Evolutionary conservation across 768 basidiomycete genomes (phyloP).

Genomic region (Pulveroboletus sp.): DNA sequence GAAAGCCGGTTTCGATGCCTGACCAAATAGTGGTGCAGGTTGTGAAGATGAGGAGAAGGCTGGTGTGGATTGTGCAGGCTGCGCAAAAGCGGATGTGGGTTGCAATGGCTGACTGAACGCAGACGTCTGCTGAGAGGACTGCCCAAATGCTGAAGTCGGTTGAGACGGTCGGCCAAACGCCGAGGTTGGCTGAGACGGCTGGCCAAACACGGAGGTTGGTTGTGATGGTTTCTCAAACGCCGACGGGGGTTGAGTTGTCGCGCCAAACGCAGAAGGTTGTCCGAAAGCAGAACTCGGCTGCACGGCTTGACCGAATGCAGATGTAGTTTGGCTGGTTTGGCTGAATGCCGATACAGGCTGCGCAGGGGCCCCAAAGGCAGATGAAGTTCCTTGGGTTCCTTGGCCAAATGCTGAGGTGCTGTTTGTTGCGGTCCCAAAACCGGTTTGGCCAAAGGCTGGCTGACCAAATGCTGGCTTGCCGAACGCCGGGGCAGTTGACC

Average conservation of each 20-base stretch:
- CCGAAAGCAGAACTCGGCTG: conserved; percentile 36
- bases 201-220: conserved; percentile 23
- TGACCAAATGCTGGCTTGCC: conserved; percentile 34
- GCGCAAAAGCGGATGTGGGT: conserved; percentile 28
- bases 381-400: conserved; percentile 23
- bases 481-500: conserved; percentile 22
- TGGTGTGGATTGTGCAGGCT: conserved; percentile 24
- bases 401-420: conserved; percentile 28
- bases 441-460: conserved; percentile 39
- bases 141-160: conserved; percentile 27
- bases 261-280: conserved; percentile 36
- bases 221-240: conserved; percentile 28
- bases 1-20: conserved; percentile 34
- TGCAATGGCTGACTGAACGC: conserved; percentile 37
- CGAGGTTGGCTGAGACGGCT: conserved; percentile 26
- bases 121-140: conserved; percentile 32
- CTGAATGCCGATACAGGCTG: conserved; percentile 37
- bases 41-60: conserved; percentile 34
- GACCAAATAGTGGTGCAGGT: conserved; percentile 32
- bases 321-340: conserved; percentile 32
- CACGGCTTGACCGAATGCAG: conserved; percentile 36
- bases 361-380: conserved; percentile 35
- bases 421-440: conserved; percentile 19
- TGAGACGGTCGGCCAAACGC: conserved; percentile 35
- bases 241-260: conserved; percentile 25